Conservation (phyloP, 768 basidiomycete genomes). For the Candolleomyces efflorescens region DNA sequence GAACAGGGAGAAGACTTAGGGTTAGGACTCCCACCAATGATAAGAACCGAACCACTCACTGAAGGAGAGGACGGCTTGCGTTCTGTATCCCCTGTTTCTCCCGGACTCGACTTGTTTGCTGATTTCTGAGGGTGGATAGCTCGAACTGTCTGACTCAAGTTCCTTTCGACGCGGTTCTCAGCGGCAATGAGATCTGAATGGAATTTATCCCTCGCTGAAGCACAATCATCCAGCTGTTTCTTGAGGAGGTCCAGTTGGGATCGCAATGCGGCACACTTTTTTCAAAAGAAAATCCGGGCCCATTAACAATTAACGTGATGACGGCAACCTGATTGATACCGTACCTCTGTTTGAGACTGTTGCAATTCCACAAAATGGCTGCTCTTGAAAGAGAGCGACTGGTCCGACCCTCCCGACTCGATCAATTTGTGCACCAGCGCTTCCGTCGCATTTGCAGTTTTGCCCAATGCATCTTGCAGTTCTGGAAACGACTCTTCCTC, state of each 20-base stretch:
- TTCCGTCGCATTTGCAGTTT: slow-evolving; percentile 55
- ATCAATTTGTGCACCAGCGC: slow-evolving; percentile 57
- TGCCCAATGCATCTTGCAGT: slow-evolving; percentile 42
- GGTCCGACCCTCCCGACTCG: slow-evolving; percentile 34
- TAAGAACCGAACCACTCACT: slow-evolving; percentile 60
- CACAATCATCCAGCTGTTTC: slow-evolving; percentile 44
- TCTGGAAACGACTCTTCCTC: slow-evolving; percentile 32
- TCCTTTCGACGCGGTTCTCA: slow-evolving; percentile 60
- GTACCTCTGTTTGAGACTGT: slow-evolving; percentile 56
- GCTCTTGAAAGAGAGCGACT: slow-evolving; percentile 28
- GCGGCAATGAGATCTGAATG: slow-evolving; percentile 48
- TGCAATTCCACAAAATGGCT: slow-evolving; percentile 45
- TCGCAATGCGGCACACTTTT: slow-evolving; percentile 52
- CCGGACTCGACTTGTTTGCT: slow-evolving; percentile 22
- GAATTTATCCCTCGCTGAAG: slow-evolving; percentile 44
- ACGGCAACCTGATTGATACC: slow-evolving; percentile 14
- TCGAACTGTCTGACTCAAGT: slow-evolving; percentile 49
- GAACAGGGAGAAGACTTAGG: slow-evolving; percentile 31
- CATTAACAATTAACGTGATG: background rate
- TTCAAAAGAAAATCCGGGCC: background rate
- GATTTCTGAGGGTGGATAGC: slow-evolving; percentile 38
- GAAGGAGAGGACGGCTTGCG: slow-evolving; percentile 57
- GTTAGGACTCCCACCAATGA: slow-evolving; percentile 61
- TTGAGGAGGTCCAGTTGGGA: slow-evolving; percentile 53
- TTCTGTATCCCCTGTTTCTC: slow-evolving; percentile 44